phyloP scores from a whole-genome alignment of 164 flowering plant species.

The Malania oleifera region DNA sequence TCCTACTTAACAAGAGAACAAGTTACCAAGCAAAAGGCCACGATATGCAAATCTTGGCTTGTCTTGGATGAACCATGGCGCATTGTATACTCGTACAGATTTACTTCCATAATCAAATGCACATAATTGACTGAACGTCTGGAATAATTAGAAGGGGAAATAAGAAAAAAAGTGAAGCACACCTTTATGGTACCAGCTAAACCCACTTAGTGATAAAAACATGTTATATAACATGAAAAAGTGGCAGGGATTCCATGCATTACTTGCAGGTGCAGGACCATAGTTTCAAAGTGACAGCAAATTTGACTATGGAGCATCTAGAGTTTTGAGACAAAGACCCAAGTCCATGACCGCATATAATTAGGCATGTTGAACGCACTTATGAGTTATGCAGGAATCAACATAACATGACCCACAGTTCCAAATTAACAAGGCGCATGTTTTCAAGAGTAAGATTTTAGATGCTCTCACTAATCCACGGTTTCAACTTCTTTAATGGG shows the following conservation, averaged over 20 bases:
- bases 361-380: background rate
- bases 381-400: background rate
- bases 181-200: background rate
- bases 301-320: too few relatives aligned
- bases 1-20: background rate
- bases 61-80: constrained; percentile 89
- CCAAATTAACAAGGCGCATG: background rate
- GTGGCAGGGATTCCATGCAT: background rate
- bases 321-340: too few relatives aligned
- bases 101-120: constrained; percentile 71
- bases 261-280: background rate
- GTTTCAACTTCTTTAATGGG: too few relatives aligned
- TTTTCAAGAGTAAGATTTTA: too few relatives aligned
- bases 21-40: constrained; percentile 83
- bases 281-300: too few relatives aligned
- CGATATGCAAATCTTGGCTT: constrained; percentile 86
- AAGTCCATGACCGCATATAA: background rate
- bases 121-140: constrained; percentile 97
- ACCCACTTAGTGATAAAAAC: background rate
- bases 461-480: too few relatives aligned
- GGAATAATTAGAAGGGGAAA: constrained; percentile 17
- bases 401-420: background rate
- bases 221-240: background rate
- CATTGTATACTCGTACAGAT: constrained; percentile 56
- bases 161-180: background rate